phyloP scores from a whole-genome alignment of 176 grass and related monocot genomes.

The Paspalum vaginatum region DNA sequence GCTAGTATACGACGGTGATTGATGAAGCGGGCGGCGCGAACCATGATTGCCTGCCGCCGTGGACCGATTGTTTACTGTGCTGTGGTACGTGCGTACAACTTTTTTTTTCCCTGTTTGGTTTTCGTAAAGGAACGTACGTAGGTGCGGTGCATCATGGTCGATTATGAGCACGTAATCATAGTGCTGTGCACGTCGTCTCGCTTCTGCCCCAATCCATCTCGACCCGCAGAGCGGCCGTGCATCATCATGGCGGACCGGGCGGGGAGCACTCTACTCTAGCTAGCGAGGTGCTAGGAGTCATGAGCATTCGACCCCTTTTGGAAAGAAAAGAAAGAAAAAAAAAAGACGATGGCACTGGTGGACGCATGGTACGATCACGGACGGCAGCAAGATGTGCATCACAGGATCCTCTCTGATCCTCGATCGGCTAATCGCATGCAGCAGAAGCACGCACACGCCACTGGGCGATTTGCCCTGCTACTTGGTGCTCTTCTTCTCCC shows the following conservation, averaged over 20 bases:
- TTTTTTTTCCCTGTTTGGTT: no score
- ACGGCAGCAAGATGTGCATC: neutral
- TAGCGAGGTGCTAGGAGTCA: no score
- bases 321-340: neutral
- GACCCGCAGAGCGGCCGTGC: neutral
- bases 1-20: no score
- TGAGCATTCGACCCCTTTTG: neutral
- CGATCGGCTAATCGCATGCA: neutral
- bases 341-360: no score
- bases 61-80: constrained; percentile 10
- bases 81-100: neutral
- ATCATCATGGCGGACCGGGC: neutral
- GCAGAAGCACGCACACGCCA: neutral
- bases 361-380: neutral
- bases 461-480: neutral
- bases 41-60: constrained; percentile 13
- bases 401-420: neutral
- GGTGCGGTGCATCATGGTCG: neutral
- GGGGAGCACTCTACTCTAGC: no score
- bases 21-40: neutral
- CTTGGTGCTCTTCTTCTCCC: neutral
- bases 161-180: constrained; percentile 18
- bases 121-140: neutral
- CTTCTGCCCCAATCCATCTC: constrained; percentile 9
- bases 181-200: constrained; percentile 40